A percentile compares a stretch with the other conserved stretches of the same genome.
Evolutionary conservation across 225 moss, liverwort and hornwort genomes (phyloP).

Genomic region (Physcomitrellopsis africana): DNA sequence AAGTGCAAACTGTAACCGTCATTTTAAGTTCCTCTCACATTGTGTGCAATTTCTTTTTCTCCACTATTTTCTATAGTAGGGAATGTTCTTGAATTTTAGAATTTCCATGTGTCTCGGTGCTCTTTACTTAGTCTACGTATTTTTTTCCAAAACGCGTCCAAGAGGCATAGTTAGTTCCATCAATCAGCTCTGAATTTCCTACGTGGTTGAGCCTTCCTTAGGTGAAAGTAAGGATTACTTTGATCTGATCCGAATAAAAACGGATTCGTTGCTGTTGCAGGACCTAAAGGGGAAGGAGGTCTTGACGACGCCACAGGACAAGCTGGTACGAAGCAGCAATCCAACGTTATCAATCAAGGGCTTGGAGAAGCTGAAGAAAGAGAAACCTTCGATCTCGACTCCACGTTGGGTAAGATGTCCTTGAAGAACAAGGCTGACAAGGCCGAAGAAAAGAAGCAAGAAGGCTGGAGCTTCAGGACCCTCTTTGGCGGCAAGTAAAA

Average conservation of each 20-base stretch:
- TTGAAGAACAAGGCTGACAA: slow-evolving; percentile 60
- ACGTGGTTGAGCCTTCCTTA: background rate
- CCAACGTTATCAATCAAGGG: slow-evolving; percentile 83
- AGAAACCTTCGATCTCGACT: slow-evolving; percentile 79
- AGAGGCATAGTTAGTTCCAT: no score
- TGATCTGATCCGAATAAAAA: background rate
- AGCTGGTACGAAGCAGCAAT: slow-evolving; percentile 91
- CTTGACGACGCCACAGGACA: slow-evolving; percentile 98
- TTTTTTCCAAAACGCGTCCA: no score
- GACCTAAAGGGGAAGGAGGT: slow-evolving; percentile 95
- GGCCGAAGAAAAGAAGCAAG: slow-evolving; percentile 18
- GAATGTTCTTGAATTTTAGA: no score
- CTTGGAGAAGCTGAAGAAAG: slow-evolving; percentile 75
- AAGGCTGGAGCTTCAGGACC: slow-evolving; percentile 52
- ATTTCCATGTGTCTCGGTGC: no score
- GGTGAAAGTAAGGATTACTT: background rate
- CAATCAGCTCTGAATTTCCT: background rate
- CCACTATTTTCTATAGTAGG: no score
- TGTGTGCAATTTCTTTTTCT: no score
- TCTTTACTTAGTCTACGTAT: no score
- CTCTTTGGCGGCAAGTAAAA: slow-evolving; percentile 52
- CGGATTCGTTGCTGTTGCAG: slow-evolving; percentile 39
- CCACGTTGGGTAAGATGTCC: slow-evolving; percentile 78
- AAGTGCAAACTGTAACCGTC: background rate
- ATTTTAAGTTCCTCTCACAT: background rate